phyloP scores from a whole-genome alignment of 169 alveolate species.

The Amoebophrya sp. region DNA sequence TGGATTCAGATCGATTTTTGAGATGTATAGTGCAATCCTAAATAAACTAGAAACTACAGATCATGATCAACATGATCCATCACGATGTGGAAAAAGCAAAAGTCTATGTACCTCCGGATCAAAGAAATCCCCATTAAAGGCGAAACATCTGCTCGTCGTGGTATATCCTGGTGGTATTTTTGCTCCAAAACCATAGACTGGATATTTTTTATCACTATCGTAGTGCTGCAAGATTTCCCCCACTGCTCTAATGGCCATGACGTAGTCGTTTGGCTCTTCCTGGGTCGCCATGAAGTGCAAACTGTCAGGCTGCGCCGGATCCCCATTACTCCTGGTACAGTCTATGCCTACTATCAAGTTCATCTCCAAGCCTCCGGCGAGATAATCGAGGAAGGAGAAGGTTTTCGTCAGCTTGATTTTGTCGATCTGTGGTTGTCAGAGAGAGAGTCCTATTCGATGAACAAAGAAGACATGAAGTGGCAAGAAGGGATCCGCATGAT shows the following conservation, averaged over 20 bases:
- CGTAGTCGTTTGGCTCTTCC: constrained; percentile 44
- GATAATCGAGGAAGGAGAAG: constrained; percentile 59
- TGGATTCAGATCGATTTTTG: no score
- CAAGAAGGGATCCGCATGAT: no score
- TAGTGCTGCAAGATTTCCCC: constrained; percentile 60
- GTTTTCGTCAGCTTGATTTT: not conserved
- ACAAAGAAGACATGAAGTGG: no score
- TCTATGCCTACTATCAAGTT: constrained; percentile 59
- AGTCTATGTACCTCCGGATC: not conserved
- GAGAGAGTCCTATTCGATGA: not conserved
- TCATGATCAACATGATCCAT: no score
- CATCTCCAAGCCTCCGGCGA: constrained; percentile 60
- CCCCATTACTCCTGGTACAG: constrained; percentile 65
- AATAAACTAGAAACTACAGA: no score
- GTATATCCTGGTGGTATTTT: constrained; percentile 35
- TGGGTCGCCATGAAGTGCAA: constrained; percentile 51
- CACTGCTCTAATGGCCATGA: constrained; percentile 55
- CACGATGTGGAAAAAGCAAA: no score
- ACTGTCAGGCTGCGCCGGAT: constrained; percentile 55
- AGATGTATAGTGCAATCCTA: no score
- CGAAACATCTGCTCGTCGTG: constrained; percentile 25
- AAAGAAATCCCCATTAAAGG: not conserved
- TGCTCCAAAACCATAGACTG: constrained; percentile 68
- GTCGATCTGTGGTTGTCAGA: not conserved
- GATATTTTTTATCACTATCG: constrained; percentile 65